Conservation (phyloP, 352 stramenopile genomes). For the Hyaloperonospora brassicae region DNA sequence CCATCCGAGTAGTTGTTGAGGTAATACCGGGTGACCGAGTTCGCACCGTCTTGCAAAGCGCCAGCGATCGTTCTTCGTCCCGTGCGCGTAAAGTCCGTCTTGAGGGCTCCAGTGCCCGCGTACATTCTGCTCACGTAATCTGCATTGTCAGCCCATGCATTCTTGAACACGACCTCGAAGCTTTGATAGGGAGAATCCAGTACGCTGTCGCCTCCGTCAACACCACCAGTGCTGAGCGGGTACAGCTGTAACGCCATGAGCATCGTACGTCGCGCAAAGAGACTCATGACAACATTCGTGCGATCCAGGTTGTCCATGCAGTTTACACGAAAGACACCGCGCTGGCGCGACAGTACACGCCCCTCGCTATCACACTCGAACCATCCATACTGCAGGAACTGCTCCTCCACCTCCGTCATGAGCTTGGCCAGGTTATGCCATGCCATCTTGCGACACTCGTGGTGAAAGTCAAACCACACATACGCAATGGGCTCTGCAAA, state of each 20-base stretch:
- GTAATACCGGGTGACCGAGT: slow-evolving; percentile 91
- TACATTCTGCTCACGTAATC: slow-evolving; percentile 93
- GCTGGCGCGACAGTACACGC: slow-evolving; percentile 60
- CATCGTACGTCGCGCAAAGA: slow-evolving; percentile 81
- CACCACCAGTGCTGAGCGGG: slow-evolving; percentile 33
- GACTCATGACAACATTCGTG: slow-evolving; percentile 70
- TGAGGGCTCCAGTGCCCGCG: slow-evolving; percentile 91
- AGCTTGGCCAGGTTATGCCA: slow-evolving; percentile 90
- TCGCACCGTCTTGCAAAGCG: slow-evolving; percentile 90
- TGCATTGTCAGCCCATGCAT: slow-evolving; percentile 93
- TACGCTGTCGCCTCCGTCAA: slow-evolving; percentile 53
- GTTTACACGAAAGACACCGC: slow-evolving; percentile 92
- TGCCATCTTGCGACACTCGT: slow-evolving; percentile 91
- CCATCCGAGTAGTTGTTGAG: slow-evolving; percentile 95
- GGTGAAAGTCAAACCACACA: slow-evolving; percentile 97
- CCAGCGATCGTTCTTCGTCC: slow-evolving; percentile 89
- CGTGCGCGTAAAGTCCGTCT: slow-evolving; percentile 94
- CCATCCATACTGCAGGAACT: slow-evolving; percentile 65
- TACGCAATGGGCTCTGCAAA: slow-evolving; percentile 48
- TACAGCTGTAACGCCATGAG: slow-evolving; percentile 81
- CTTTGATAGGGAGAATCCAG: slow-evolving; percentile 52
- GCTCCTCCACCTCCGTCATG: slow-evolving; percentile 77
- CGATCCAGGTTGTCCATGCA: slow-evolving; percentile 98
- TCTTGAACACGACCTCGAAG: slow-evolving; percentile 79
- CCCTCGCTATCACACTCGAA: slow-evolving; percentile 40